Conservation (phyloP, 352 stramenopile genomes). For the Phytophthora idaei region DNA sequence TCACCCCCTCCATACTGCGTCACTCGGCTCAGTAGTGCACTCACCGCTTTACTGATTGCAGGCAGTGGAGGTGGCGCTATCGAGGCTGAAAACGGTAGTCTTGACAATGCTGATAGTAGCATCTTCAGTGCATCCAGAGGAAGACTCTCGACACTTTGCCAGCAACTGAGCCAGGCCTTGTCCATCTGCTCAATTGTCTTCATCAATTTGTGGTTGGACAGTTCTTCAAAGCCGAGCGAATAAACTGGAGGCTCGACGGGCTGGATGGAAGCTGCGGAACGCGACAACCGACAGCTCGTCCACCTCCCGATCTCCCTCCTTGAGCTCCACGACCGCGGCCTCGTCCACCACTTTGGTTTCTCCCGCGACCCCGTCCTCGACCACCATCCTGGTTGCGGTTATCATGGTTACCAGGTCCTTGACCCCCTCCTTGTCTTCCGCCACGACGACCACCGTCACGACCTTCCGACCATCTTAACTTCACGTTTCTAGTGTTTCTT, state of each 20-base stretch:
- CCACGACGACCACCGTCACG: conserved; percentile 16
- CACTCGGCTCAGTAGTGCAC: conserved; percentile 30
- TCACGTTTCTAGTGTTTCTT: not conserved
- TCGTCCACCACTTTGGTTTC: not conserved
- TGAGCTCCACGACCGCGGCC: conserved; percentile 2
- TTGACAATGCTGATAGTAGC: conserved; percentile 51
- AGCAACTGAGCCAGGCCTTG: conserved; percentile 56
- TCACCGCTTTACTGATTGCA: conserved; percentile 38
- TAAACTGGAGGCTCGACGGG: conserved; percentile 51
- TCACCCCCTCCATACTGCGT: conserved; percentile 9
- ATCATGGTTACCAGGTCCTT: conserved; percentile 3
- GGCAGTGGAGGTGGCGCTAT: conserved; percentile 40
- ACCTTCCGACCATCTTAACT: conserved; percentile 20
- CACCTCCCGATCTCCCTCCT: conserved; percentile 1
- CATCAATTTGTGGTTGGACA: conserved; percentile 50
- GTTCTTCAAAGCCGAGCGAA: conserved; percentile 42
- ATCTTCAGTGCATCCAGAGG: conserved; percentile 42
- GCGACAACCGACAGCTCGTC: not conserved
- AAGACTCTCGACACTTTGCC: conserved; percentile 43
- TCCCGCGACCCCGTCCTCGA: conserved; percentile 5
- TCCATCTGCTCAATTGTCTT: conserved; percentile 38
- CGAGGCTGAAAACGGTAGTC: conserved; percentile 50
- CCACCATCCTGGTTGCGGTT: conserved; percentile 7
- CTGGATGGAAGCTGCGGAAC: conserved; percentile 13
- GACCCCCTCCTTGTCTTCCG: conserved; percentile 13